A percentile compares a stretch with the other conserved stretches of the same genome.
phyloP scores from a whole-genome alignment of 305 asterid genomes.

The Fraxinus platypoda region DNA sequence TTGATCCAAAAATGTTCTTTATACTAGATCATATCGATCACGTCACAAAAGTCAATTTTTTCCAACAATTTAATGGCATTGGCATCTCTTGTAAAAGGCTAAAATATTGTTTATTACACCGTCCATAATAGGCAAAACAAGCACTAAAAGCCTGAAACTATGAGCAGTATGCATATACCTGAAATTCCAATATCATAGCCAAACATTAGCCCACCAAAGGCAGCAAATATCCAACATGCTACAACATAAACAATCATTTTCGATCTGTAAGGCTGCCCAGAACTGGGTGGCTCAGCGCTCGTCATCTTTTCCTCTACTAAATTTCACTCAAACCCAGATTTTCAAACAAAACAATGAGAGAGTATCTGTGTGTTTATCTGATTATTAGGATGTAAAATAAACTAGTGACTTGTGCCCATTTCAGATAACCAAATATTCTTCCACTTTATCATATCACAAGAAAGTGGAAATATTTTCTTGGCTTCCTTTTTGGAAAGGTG shows the following conservation, averaged over 20 bases:
- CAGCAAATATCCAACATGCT: slow-evolving; percentile 6
- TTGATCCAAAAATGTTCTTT: not conserved
- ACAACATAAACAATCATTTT: not conserved
- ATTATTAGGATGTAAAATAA: not conserved
- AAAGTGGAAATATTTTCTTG: not conserved
- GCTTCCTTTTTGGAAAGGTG: not conserved
- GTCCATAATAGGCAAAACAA: not conserved
- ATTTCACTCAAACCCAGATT: not conserved
- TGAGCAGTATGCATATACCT: not conserved
- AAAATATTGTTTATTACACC: not conserved
- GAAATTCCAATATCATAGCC: slow-evolving; percentile 1
- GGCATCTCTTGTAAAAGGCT: not conserved
- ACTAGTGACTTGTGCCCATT: not conserved
- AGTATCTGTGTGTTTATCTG: not conserved
- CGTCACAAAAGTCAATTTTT: not conserved
- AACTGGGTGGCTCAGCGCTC: not conserved
- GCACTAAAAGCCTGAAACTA: too few species aligned
- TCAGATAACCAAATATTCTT: not conserved
- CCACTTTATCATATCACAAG: not conserved
- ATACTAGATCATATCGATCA: not conserved
- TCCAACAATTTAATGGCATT: not conserved
- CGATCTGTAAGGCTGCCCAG: not conserved
- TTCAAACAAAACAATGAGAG: not conserved
- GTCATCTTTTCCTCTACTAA: slow-evolving; percentile 16
- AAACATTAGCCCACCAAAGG: slow-evolving; percentile 1